These are phyloP conservation scores for Phytophthora boehmeriae DNA, from an alignment of 352 stramenopile species.

Conservation along the genomic window DNA sequence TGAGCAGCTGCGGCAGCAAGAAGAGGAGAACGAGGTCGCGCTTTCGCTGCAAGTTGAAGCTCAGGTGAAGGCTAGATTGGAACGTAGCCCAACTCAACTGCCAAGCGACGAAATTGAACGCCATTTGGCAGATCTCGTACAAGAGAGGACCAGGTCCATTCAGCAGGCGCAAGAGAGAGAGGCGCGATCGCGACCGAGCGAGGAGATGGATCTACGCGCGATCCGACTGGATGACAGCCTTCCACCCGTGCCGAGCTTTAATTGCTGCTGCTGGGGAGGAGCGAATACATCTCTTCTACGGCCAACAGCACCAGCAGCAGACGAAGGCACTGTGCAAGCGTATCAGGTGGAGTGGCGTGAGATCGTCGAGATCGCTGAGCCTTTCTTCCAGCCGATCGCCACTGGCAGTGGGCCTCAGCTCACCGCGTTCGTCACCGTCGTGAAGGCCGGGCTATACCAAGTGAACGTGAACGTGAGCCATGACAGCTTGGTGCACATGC, in stretches of 20 bases:
- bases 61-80: conserved; percentile 10
- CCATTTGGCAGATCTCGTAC: conserved; percentile 14
- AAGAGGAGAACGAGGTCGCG: conserved; percentile 27
- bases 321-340: not conserved
- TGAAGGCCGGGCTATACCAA: conserved; percentile 47
- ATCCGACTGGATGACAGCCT: conserved; percentile 35
- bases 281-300: conserved; percentile 23
- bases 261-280: conserved; percentile 7
- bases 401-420: not conserved
- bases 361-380: conserved; percentile 28
- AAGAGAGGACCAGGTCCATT: conserved; percentile 10
- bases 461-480: conserved; percentile 50
- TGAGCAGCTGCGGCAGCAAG: conserved; percentile 26
- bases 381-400: conserved; percentile 21
- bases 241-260: conserved; percentile 21
- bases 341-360: conserved; percentile 33
- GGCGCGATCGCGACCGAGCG: conserved; percentile 18
- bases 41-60: conserved; percentile 17
- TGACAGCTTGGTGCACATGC: conserved; percentile 31
- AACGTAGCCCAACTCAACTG: conserved; percentile 1
- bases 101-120: conserved; percentile 13
- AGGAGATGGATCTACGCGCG: conserved; percentile 27
- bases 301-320: conserved; percentile 6
- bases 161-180: conserved; percentile 11
- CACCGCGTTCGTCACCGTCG: conserved; percentile 20